phyloP scores from a whole-genome alignment of 2,329 filamentous ascomycete species.

The Venturia effusa region DNA sequence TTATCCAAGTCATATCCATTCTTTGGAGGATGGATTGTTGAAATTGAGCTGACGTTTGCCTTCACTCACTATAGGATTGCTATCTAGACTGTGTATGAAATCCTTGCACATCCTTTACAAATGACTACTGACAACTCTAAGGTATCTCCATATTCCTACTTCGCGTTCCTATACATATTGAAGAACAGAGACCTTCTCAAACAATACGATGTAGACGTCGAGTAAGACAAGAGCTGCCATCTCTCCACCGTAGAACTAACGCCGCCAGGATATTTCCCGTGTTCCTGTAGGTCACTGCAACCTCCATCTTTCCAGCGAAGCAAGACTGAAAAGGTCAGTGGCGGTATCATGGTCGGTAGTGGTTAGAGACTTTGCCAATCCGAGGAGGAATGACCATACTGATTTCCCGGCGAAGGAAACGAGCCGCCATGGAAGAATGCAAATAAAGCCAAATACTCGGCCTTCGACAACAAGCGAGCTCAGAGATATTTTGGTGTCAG shows the following conservation, averaged over 20 bases:
- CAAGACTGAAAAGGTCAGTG: constrained; percentile 13
- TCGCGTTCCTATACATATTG: constrained; percentile 46
- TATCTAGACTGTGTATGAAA: constrained; percentile 57
- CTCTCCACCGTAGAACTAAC: neutral
- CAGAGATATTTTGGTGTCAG: constrained; percentile 39
- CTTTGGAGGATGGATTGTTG: neutral
- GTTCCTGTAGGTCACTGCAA: constrained; percentile 38
- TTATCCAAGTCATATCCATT: neutral
- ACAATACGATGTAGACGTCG: constrained; percentile 50
- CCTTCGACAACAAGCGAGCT: constrained; percentile 39
- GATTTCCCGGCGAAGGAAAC: constrained; percentile 44
- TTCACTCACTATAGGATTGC: constrained; percentile 26
- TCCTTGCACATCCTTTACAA: neutral
- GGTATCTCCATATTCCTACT: constrained; percentile 50
- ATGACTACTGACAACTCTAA: constrained; percentile 23
- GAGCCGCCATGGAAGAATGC: constrained; percentile 62
- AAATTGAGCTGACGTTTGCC: neutral
- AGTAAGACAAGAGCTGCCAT: constrained; percentile 38
- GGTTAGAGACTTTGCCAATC: constrained; percentile 19
- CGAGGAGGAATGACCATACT: neutral
- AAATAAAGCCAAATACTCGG: constrained; percentile 52
- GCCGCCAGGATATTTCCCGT: constrained; percentile 55
- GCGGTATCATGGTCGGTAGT: constrained; percentile 32
- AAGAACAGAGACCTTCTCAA: constrained; percentile 44
- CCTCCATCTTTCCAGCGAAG: neutral